Base-by-base conservation (phyloP, 2,329 filamentous ascomycete genomes). In the Fusarium foetens region DNA sequence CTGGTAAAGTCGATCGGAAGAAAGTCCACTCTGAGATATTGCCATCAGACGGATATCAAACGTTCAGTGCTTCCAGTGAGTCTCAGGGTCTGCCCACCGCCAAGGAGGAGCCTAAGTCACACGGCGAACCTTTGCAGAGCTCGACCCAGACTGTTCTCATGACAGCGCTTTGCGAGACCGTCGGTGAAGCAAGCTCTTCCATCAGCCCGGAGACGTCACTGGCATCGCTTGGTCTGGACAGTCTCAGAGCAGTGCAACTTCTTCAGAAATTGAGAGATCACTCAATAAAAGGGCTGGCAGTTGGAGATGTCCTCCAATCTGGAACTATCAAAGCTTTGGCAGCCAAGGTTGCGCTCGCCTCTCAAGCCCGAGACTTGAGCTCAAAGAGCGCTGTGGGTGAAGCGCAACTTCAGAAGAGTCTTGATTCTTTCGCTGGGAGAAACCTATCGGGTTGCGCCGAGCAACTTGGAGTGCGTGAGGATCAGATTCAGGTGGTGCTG, bases 241-340 rank as follows among this genome's bases (percentile, higher is more conserved):
- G 57, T 29, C 57, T 59, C 31, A 45, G 57, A 35, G 36, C 57
- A 41, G 57, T 59, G 17, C 43, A 45, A 8, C 57, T 59, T 35
- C 57, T 59, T 9, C 57, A 59, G 27, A 59, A 51, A n/a, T n/a
- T 59, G 57, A 51, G 57, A 51, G 57, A 59, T 42, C 16, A 51
- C 17, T 59, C 57, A 8, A 59, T 59, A 11, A 17, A 14, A 4
- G 57, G 57, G 10, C 27, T 59, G 36, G 48, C 27, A 21, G 57
- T 59, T 4, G 57, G 45, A 33, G 57, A 51, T 4, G 45, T 59
- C 25, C 57, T 59, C 38, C 57, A 59, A 35, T 59, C 57, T 21
- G 12, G 16, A 8, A 51, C 43, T 35, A 45, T 59, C 27, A 41
- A 51, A n/a, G 27, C 27, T 13, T 51, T 59, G 57, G n/a, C 14